Evolutionary conservation across 2,329 filamentous ascomycete species (phyloP), one percentile per base, ranked within the genome.

Genomic region (Xylaria sp.): DNA sequence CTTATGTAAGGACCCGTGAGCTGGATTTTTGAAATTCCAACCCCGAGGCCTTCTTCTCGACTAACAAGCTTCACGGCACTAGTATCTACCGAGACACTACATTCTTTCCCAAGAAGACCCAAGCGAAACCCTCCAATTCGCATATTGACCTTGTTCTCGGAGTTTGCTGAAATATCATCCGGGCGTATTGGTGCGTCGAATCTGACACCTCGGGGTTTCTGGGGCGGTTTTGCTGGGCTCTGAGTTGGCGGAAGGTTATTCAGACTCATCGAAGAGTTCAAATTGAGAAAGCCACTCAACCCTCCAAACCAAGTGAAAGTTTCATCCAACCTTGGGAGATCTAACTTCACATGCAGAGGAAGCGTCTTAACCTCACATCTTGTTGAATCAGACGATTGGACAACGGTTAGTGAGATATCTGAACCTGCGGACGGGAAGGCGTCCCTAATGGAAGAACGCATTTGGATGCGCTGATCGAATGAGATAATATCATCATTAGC

Each of bases 241-340:
- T 80, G 80, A 40, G 81, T 78, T 2, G 78, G 79, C 16, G 83
- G 82, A 0, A 90, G 88, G n/a, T 88, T 86, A 68, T 88, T 91
- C 0, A 92, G 94, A 12, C 91, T 89, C 71, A 97, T 92, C 0
- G 95, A 97, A 68, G 88, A 92, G 70, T 94, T 93, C 78, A 98
- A 88, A 75, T 96, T 97, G 51, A 99, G 83, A 61, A 99, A 91
- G 72, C 94, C 93, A 78, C 94, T 97, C 51, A 99, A 83, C 0
- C 96, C 96, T 42, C 96, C 96, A 80, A 98, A 94, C 85, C 93
- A 93, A 65, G 89, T 89, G 68, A 98, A 90, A 0, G 93, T 93
- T 75, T 97, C 94, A 74, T 98, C 96, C 25, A 98, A 82, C 64
- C 88, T 88, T 71, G 91, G 90, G 18, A 98, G 82, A 76, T 98